Evolutionary conservation across 192 early-diverging fungal species (phyloP), one percentile per base, ranked within the genome.

Genomic region (Coemansia guatemalensis): DNA sequence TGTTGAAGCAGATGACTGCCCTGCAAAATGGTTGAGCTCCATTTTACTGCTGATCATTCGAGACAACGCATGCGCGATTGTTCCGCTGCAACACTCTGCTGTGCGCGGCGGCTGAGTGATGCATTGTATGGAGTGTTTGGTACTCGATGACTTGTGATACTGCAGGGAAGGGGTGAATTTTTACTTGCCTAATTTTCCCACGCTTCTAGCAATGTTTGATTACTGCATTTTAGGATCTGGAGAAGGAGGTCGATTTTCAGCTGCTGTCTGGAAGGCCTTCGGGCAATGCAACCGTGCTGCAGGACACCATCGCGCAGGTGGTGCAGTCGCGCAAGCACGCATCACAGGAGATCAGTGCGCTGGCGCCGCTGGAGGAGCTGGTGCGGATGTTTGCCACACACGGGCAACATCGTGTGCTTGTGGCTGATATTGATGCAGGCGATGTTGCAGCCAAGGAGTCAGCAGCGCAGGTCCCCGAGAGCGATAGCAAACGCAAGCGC

Each of bases 301-400:
- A 75, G 21, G 65, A 64, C 25, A 58, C 73, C 0, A 30, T 81
- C 2, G 66, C 56, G 22, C 72, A 75, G n/a, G 73, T 81, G 2
- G 69, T 81, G 23, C 51, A 49, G 5, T 72, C 72, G 29, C 78
- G 73, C 69, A 71, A 75, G 27, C 74, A 74, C 32, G 74, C 72
- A 1, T 66, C 78, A 20, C 65, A 66, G 53, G 73, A 71, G 27
- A 71, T 81, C 32, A 58, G 56, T 35, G 67, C 64, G 9, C n/a
- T 51, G 0, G 69, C 69, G 18, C 62, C 73, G 41, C 69, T 81
- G 20, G 73, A 72, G 55, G 21, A 60, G 29, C 66, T 81, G n/a
- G 53, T 75, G 50, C 56, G 55, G 24, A 48, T 81, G 61, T 81
- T 81, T 58, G 49, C 66, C 5, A 66, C 56, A 18, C 62, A 50